Evolutionary conservation across 257 asterid genomes (phyloP), one percentile per base, ranked within the genome.

Genomic region (Nicotiana attenuata): DNA sequence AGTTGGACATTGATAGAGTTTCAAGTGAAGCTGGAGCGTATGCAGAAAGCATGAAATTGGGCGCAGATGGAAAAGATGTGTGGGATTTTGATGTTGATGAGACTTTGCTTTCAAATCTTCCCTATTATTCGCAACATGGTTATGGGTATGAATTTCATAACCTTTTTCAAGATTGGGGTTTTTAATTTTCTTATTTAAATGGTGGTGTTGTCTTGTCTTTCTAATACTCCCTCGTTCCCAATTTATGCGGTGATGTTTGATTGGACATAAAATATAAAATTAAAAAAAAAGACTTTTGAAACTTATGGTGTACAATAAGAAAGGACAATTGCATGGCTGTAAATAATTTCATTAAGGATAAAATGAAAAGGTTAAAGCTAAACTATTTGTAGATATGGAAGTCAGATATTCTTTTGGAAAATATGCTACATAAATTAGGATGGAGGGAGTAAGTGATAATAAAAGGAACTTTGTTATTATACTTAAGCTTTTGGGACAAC

Each of bases 1-100:
- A 31, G 22, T 15, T 87, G 84, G 98, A 96, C 79, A 90, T 96
- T 68, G 83, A 82, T 41, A 85, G 85, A 89, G 96, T 87, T 19
- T 86, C 91, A 0, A 82, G 80, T 10, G 96, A 92, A 81, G 91
- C 97, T 80, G 84, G 65, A 77, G 24, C 38, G 7, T 92, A 65
- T 80, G 98, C 92, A 20, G 83, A 78, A 69, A 85, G 88, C 31
- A 41, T 88, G 45, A 81, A 88, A 84, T 87, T 92, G 83, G 87
- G 88, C 56, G 85, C 55, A 19, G 95, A 90, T 76, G 92, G 91
- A 7, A 91, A 86, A 50, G 86, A 87, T 82, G 89, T 87, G 29
- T 96, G 98, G 99, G 61, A 94, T 81, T 94, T 96, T 77, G 97
- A 96, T 81, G 85, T 93, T 13, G 98, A 96, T 87, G 99, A 94